Evolutionary conservation across 371 early-diverging fungal species (phyloP), one percentile per base, ranked within the genome.

Genomic region (Syncephalastrum sp.): DNA sequence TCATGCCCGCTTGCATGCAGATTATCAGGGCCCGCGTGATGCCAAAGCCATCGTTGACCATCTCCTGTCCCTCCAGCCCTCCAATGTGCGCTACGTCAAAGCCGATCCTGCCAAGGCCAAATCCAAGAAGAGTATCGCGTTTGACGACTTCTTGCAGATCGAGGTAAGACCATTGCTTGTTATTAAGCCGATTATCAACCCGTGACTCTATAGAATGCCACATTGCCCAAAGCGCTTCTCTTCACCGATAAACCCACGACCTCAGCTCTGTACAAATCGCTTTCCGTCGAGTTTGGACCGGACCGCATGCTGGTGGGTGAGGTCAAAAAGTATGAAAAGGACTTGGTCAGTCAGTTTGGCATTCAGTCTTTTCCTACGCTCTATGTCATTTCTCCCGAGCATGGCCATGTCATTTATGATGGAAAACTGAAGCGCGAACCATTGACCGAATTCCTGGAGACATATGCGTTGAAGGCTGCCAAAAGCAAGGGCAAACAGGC

Each of bases 21-120:
- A 95, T 63, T 97, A 94, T 79, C 82, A 89, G 49, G 95, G 95
- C 38, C 84, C 81, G 47, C 79, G 97, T 27, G 85, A 85, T 27
- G 89, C 93, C 4, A 84, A 84, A 58, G 81, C 84, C 1, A 85
- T 96, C 50, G 87, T 87, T 2, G 85, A 89, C 45, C 79, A 75
- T 61, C 76, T 88, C n/a, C 65, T 87, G 17, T 64, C 79, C 5
- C 61, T 77, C 58, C 72, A 89, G 42, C 90, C 89, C 23, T 81
- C 84, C 13, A 70, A 81, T 45, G 81, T 85, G 17, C 74, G 69
- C 14, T 74, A 73, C 57, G 59, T 77, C 60, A 81, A 84, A 29
- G 67, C 65, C 42, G 79, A 80, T 48, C 56, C 80, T 5, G 68
- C 69, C 52, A 72, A 77, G 45, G 75, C 72, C 7, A 69, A 82